Evolutionary conservation across 2,329 filamentous ascomycete genomes (phyloP).

Genomic region (Aureobasidium leucospermi): DNA sequence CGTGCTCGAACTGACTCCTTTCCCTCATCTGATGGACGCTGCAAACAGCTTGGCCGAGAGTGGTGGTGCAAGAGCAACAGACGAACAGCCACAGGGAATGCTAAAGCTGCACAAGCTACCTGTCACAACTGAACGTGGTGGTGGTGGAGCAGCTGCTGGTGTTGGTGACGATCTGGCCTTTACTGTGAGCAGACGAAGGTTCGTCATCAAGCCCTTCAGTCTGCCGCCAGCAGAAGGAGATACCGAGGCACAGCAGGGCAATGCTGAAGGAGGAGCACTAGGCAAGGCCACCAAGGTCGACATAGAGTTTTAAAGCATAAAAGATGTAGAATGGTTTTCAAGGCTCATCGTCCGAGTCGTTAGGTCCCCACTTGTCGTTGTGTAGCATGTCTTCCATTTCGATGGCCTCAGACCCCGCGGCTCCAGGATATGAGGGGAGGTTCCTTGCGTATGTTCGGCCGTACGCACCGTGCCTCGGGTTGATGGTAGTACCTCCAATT

Average conservation of each 20-base stretch:
- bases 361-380: slow-evolving; percentile 21
- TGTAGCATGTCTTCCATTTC: slow-evolving; percentile 54
- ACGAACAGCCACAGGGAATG: slow-evolving; percentile 79
- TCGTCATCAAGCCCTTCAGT: slow-evolving; percentile 82
- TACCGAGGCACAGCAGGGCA: slow-evolving; percentile 49
- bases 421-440: slow-evolving; percentile 46
- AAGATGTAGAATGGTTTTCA: not conserved
- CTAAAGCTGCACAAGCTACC: slow-evolving; percentile 77
- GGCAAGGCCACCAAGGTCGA: slow-evolving; percentile 53
- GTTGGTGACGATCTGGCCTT: slow-evolving; percentile 82
- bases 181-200: slow-evolving; percentile 72
- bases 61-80: slow-evolving; percentile 48
- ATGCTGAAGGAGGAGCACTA: slow-evolving; percentile 23
- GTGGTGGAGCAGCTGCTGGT: slow-evolving; percentile 60
- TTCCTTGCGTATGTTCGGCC: slow-evolving; percentile 50
- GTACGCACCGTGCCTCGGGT: slow-evolving; percentile 41
- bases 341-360: slow-evolving; percentile 18
- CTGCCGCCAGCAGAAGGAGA: slow-evolving; percentile 80
- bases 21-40: slow-evolving; percentile 53
- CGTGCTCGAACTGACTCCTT: slow-evolving; percentile 75
- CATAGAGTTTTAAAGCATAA: slow-evolving; percentile 59
- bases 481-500: slow-evolving; percentile 34
- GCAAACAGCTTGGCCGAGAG: slow-evolving; percentile 36
- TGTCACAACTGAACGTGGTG: slow-evolving; percentile 80
- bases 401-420: slow-evolving; percentile 53